phyloP scores from a whole-genome alignment of 306 rosid genomes.

The Betula pendula region DNA sequence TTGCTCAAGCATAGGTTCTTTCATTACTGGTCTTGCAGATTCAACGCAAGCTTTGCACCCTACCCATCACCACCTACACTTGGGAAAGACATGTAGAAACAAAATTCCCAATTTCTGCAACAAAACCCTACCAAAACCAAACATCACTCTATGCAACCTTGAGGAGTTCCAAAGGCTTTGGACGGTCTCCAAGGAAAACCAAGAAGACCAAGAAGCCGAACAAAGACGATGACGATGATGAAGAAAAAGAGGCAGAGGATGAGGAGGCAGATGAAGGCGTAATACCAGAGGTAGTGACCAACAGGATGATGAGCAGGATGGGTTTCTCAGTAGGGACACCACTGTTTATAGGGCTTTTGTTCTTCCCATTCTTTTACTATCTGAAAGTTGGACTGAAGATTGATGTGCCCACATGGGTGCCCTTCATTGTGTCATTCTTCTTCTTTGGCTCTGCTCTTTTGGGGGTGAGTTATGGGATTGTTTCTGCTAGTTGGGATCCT shows the following conservation, averaged over 20 bases:
- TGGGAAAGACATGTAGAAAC: constrained; percentile 25
- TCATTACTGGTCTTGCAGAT: constrained; percentile 26
- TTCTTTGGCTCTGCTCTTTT: constrained; percentile 88
- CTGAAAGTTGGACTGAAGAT: constrained; percentile 76
- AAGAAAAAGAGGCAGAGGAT: constrained; percentile 31
- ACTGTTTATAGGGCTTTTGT: constrained; percentile 62
- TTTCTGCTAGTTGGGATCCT: constrained; percentile 91
- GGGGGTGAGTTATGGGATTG: constrained; percentile 96
- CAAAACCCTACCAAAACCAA: constrained; percentile 20
- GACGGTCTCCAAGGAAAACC: constrained; percentile 54
- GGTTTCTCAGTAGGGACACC: constrained; percentile 80
- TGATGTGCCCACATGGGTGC: constrained; percentile 95
- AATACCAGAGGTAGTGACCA: constrained; percentile 90
- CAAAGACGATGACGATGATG: constrained; percentile 26
- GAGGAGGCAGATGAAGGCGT: constrained; percentile 50
- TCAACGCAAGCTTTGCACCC: constrained; percentile 23
- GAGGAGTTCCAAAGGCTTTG: constrained; percentile 70
- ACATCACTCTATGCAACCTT: constrained; percentile 51
- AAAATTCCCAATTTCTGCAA: constrained; percentile 31
- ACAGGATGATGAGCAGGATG: constrained; percentile 84
- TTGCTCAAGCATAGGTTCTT: too few species aligned
- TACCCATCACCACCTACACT: constrained; percentile 21
- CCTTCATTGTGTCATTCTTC: constrained; percentile 78
- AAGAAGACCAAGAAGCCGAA: constrained; percentile 41
- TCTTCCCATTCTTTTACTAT: constrained; percentile 82